Conservation (phyloP, 805 yeast species). For the Ascoidea tarda region DNA sequence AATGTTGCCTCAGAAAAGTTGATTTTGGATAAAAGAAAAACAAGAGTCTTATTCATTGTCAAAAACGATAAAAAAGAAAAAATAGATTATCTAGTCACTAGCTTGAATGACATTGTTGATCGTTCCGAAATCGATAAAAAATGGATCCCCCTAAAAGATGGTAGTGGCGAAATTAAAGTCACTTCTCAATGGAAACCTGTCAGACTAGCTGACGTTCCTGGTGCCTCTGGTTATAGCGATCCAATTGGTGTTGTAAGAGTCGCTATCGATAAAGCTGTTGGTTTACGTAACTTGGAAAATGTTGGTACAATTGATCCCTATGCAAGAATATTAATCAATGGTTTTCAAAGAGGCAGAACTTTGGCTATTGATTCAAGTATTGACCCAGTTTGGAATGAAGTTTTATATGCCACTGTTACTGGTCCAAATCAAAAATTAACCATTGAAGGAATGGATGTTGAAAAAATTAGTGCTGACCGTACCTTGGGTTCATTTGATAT, state of each 20-base stretch:
- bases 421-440: constrained; percentile 73
- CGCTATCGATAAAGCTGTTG: constrained; percentile 52
- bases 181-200: constrained; percentile 81
- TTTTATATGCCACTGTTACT: constrained; percentile 68
- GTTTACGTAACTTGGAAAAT: constrained; percentile 71
- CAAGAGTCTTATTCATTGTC: constrained; percentile 54
- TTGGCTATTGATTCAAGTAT: constrained; percentile 47
- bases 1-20: constrained; percentile 49
- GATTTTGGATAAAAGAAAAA: constrained; percentile 53
- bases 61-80: constrained; percentile 45
- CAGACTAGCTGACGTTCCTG: constrained; percentile 47
- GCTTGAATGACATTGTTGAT: constrained; percentile 55
- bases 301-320: constrained; percentile 92
- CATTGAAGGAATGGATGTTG: constrained; percentile 87
- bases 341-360: constrained; percentile 67
- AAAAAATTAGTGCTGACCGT: constrained; percentile 66
- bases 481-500: constrained; percentile 75
- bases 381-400: constrained; percentile 78
- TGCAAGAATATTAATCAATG: constrained; percentile 64
- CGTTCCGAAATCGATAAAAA: constrained; percentile 63
- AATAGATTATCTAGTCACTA: constrained; percentile 44
- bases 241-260: constrained; percentile 90
- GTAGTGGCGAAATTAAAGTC: constrained; percentile 60
- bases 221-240: constrained; percentile 73
- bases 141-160: constrained; percentile 61